Percentiles rank a stretch among this genome's conserved stretches.
These are phyloP conservation scores for Cardamine occulta DNA, from an alignment of 345 rosid genomes.

Conservation along the genomic window DNA sequence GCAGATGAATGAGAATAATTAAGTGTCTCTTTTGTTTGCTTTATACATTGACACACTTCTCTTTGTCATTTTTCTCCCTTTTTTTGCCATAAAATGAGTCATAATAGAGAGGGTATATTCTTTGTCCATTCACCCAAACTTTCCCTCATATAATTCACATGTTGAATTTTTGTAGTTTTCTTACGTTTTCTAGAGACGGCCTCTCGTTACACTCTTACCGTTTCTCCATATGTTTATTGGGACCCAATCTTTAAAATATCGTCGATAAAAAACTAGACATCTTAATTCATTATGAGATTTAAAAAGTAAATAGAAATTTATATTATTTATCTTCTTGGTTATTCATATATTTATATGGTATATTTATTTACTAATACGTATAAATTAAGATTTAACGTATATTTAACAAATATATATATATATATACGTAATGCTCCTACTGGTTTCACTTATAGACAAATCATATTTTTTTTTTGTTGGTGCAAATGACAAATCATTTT, in stretches of 20 bases:
- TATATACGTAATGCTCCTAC: too few species aligned
- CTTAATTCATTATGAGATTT: too few species aligned
- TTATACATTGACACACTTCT: constrained; percentile 41
- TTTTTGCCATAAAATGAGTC: constrained; percentile 27
- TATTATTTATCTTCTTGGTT: not conserved
- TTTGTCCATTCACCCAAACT: constrained; percentile 43
- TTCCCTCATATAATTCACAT: constrained; percentile 39
- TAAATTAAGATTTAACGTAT: too few species aligned
- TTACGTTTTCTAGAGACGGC: constrained; percentile 41
- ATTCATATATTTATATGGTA: not conserved
- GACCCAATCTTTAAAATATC: constrained; percentile 20
- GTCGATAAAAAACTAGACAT: not conserved
- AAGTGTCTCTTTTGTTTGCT: constrained; percentile 42
- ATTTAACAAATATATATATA: too few species aligned
- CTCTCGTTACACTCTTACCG: constrained; percentile 41
- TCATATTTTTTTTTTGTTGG: too few species aligned
- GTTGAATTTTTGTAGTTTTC: constrained; percentile 42
- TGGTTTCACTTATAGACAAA: too few species aligned
- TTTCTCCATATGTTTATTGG: constrained; percentile 35
- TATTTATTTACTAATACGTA: too few species aligned
- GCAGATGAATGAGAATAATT: constrained; percentile 48
- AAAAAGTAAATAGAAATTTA: not conserved
- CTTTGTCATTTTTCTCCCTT: constrained; percentile 36
- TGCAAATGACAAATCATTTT: too few species aligned
- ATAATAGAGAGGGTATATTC: constrained; percentile 43